These are phyloP conservation scores for Euclidium syriacum DNA, from an alignment of 345 rosid species.

Conservation along the genomic window DNA sequence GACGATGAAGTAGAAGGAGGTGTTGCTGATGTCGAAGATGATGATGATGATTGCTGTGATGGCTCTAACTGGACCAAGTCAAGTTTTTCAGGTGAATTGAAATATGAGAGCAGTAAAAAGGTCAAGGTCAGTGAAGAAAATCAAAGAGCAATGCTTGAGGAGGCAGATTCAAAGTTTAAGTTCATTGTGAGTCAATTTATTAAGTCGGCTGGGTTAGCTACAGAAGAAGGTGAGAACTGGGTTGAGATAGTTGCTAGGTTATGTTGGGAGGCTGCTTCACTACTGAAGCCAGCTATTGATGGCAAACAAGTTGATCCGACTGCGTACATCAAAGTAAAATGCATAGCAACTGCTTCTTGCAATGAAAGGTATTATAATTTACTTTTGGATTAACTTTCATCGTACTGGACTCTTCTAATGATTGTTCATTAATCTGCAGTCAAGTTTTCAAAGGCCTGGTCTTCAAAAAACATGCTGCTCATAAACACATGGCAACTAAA, in stretches of 20 bases:
- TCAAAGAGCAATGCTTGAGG: slow-evolving; percentile 51
- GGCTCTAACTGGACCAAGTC: slow-evolving; percentile 60
- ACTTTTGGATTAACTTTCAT: background rate
- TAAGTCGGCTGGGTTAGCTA: slow-evolving; percentile 42
- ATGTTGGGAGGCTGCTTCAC: slow-evolving; percentile 89
- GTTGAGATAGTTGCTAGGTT: slow-evolving; percentile 58
- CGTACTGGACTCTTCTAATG: background rate
- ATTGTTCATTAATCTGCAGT: slow-evolving; percentile 42
- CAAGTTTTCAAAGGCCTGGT: slow-evolving; percentile 80
- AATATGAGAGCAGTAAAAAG: slow-evolving; percentile 40
- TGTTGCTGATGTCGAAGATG: slow-evolving; percentile 52
- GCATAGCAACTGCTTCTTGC: slow-evolving; percentile 80
- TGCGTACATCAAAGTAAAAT: slow-evolving; percentile 78
- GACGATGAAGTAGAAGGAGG: slow-evolving; percentile 55
- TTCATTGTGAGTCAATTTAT: slow-evolving; percentile 55
- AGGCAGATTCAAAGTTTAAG: slow-evolving; percentile 68
- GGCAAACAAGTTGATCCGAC: slow-evolving; percentile 57
- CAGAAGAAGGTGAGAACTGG: slow-evolving; percentile 56
- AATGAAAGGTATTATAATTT: slow-evolving; percentile 51
- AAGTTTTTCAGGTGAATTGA: slow-evolving; percentile 42
- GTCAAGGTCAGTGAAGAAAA: slow-evolving; percentile 51
- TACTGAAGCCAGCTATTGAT: slow-evolving; percentile 56
- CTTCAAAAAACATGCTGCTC: slow-evolving; percentile 93
- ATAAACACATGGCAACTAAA: slow-evolving; percentile 86
- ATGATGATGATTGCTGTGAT: slow-evolving; percentile 66